phyloP scores from a whole-genome alignment of 1,284 basidiomycete species.

The Apiotrichum montevideense region DNA sequence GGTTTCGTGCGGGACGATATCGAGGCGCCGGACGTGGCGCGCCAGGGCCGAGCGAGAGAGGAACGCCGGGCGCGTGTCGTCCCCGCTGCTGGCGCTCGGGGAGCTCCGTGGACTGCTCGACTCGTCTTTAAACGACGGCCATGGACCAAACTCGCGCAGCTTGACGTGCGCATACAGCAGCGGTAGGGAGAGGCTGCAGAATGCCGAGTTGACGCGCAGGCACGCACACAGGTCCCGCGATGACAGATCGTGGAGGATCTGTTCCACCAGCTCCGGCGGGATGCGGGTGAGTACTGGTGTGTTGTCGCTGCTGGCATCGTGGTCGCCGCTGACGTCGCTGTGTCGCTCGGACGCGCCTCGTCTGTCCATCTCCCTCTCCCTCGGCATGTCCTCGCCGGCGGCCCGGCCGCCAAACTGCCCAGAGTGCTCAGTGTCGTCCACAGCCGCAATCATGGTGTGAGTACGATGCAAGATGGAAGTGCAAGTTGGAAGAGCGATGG shows the following conservation, averaged over 20 bases:
- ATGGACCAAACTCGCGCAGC: slow-evolving; percentile 3
- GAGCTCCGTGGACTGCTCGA: not conserved
- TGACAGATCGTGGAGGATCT: not conserved
- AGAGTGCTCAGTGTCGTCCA: too few species aligned
- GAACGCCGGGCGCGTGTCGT: too few species aligned
- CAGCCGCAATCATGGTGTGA: too few species aligned
- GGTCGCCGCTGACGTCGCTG: too few species aligned
- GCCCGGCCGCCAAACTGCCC: too few species aligned
- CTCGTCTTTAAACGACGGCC: slow-evolving; percentile 1
- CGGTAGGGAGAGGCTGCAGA: slow-evolving; percentile 6
- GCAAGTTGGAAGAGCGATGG: too few species aligned
- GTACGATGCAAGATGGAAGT: too few species aligned
- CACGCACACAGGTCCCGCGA: slow-evolving; percentile 1
- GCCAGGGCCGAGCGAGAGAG: not conserved
- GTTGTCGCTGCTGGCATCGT: too few species aligned
- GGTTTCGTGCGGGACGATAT: slow-evolving; percentile 7
- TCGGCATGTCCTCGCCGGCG: too few species aligned
- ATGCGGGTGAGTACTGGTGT: not conserved
- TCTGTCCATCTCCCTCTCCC: too few species aligned
- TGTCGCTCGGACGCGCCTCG: too few species aligned
- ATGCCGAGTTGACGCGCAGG: slow-evolving; percentile 5
- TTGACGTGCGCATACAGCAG: slow-evolving; percentile 3
- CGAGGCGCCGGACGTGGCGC: not conserved
- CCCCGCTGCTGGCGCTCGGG: not conserved
- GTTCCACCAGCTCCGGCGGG: slow-evolving; percentile 5